Base-by-base conservation (phyloP, 1,139 yeast species). In the Blastobotrys serpentis region DNA sequence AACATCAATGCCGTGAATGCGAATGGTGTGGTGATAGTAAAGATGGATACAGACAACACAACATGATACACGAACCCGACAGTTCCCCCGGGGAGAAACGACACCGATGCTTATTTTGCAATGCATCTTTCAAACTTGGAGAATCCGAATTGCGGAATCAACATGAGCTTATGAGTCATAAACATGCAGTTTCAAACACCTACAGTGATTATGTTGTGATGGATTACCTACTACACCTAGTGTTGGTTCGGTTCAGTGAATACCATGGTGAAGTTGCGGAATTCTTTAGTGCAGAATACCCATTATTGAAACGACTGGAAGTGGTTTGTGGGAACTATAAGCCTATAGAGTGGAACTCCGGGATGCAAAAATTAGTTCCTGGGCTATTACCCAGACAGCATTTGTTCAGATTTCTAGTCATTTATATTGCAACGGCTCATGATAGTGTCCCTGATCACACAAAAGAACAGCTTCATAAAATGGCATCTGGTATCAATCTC, bases 191-290 rank as follows among this genome's bases (percentile, higher is more conserved):
- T 7, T 29, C 32, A 4, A 25, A 36, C 10, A 4, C 25, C 6
- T 36, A 36, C 19, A 7, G 10, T 4, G 40, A 36, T 18, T 18
- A 6, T 11, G 25, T 36, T 10, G 40, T 36, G 23, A 18, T 36
- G 40, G 40, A 36, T 36, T 36, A 36, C 40, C 25, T 36, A 25
- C 23, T 36, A 3, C 16, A 36, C 14, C 40, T 36, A 6, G 10
- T 36, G 23, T 14, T 36, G 23, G 19, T 19, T 11, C 40, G 40
- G 25, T 36, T 36, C 19, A 19, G 23, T 7, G 25, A 5, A 6
- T 36, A 36, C 16, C 19, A 36, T 17, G 40, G 40, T 11, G 10
- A 7, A 3, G 4, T n/a, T 11, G 3, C 40, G n/a, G 25, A 36
- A 10, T 36, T 36, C n/a, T 36, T 36, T 14, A 36, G 7, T 13